Percentiles rank a stretch among this genome's conserved stretches.
phyloP scores from a whole-genome alignment of 2,329 filamentous ascomycete genomes.

The Dactylellina haptotyla region DNA sequence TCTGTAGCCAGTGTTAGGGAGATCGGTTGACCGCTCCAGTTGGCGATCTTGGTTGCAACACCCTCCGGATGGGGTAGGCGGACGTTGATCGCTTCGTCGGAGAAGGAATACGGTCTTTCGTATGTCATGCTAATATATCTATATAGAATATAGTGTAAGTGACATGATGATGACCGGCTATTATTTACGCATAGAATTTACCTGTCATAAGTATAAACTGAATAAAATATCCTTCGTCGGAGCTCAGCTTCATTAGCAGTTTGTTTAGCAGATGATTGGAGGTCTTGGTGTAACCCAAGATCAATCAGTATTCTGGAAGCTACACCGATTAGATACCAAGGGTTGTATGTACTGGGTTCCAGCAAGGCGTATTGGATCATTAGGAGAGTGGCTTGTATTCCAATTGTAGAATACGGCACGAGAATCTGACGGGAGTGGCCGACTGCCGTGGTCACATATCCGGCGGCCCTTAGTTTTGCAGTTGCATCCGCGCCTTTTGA shows the following conservation, averaged over 20 bases:
- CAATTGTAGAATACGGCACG: slow-evolving; percentile 81
- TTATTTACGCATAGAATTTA: slow-evolving; percentile 61
- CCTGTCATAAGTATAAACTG: slow-evolving; percentile 89
- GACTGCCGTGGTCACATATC: slow-evolving; percentile 74
- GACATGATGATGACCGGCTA: slow-evolving; percentile 47
- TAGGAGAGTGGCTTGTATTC: slow-evolving; percentile 86
- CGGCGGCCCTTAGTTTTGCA: slow-evolving; percentile 67
- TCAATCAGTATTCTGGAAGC: slow-evolving; percentile 88
- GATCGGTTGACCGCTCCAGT: slow-evolving; percentile 56
- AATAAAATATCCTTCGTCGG: slow-evolving; percentile 86
- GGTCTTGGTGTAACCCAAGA: slow-evolving; percentile 91
- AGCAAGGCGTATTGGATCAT: slow-evolving; percentile 89
- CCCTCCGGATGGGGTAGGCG: slow-evolving; percentile 56
- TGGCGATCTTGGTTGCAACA: slow-evolving; percentile 64
- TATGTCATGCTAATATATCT: slow-evolving; percentile 90
- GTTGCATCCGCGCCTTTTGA: slow-evolving; percentile 58
- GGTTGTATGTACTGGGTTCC: slow-evolving; percentile 90
- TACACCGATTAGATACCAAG: slow-evolving; percentile 92
- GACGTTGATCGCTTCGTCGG: slow-evolving; percentile 86
- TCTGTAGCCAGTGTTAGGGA: slow-evolving; percentile 76
- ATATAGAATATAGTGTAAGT: slow-evolving; percentile 10
- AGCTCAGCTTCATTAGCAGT: slow-evolving; percentile 78
- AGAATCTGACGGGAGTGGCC: slow-evolving; percentile 83
- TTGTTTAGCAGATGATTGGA: slow-evolving; percentile 74
- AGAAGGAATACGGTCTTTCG: slow-evolving; percentile 89